These are phyloP conservation scores for Candida bentonensis DNA, from an alignment of 805 yeast genomes.

Conservation along the genomic window DNA sequence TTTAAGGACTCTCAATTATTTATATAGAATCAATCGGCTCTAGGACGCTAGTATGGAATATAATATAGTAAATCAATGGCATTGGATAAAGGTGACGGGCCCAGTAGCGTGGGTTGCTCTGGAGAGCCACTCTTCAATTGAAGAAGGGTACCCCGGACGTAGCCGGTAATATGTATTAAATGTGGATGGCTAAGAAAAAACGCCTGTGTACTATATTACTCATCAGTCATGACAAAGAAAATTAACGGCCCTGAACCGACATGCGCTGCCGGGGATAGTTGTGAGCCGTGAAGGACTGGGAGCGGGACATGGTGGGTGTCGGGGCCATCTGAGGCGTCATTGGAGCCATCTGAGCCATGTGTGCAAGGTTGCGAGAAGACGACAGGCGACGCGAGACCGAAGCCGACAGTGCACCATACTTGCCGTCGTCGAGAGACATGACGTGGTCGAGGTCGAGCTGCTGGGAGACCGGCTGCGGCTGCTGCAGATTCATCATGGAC, in stretches of 20 bases:
- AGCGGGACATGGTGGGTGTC: conserved; percentile 9
- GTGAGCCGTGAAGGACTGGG: conserved; percentile 9
- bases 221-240: no score
- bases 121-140: no score
- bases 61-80: no score
- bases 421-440: conserved; percentile 13
- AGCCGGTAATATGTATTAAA: no score
- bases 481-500: conserved; percentile 1
- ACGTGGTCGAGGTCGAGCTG: conserved; percentile 19
- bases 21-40: no score
- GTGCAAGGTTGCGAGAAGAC: conserved; percentile 7
- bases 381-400: conserved; percentile 11
- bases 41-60: no score
- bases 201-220: no score
- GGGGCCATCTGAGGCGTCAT: conserved; percentile 7
- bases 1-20: conserved; percentile 7
- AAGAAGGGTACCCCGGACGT: no score
- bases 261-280: conserved; percentile 4
- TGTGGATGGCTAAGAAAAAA: no score
- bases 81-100: no score
- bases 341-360: conserved; percentile 10
- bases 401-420: conserved; percentile 12
- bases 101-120: no score
- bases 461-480: conserved; percentile 16
- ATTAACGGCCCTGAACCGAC: background rate